Conservation (phyloP, 177 flowering plant genomes). For the Vitis hybrid region DNA sequence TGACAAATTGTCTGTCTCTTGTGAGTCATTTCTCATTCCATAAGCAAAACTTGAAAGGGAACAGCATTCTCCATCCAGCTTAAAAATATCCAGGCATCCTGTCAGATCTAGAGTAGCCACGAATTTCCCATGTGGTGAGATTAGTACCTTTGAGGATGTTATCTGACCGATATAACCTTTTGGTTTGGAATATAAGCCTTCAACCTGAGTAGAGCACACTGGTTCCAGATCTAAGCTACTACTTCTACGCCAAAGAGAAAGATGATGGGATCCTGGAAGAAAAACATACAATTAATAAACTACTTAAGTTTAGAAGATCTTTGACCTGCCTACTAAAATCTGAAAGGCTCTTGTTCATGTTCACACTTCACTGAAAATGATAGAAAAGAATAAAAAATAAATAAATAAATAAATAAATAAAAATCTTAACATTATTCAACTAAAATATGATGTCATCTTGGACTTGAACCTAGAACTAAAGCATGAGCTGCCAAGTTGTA, state of each 20-base stretch:
- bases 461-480: constrained; percentile 1
- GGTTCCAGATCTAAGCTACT: constrained; percentile 40
- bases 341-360: not conserved
- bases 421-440: not conserved
- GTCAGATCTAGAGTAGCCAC: constrained; percentile 67
- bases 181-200: constrained; percentile 53
- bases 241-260: constrained; percentile 71
- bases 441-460: not conserved
- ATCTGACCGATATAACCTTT: constrained; percentile 38
- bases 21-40: constrained; percentile 23
- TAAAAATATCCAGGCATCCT: constrained; percentile 63
- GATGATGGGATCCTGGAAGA: constrained; percentile 54
- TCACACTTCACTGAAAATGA: not conserved
- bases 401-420: too few relatives aligned
- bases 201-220: constrained; percentile 45
- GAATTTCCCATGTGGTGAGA: constrained; percentile 67
- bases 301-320: not conserved
- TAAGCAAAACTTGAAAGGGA: constrained; percentile 38
- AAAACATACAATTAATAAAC: constrained; percentile 2
- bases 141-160: constrained; percentile 64
- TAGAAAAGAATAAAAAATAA: too few relatives aligned
- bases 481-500: not conserved
- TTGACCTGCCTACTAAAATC: not conserved
- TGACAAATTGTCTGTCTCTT: constrained; percentile 12
- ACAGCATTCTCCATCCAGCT: constrained; percentile 38